Base-by-base conservation (phyloP, 108 stramenopile genomes). In the Nitzschia palea region DNA sequence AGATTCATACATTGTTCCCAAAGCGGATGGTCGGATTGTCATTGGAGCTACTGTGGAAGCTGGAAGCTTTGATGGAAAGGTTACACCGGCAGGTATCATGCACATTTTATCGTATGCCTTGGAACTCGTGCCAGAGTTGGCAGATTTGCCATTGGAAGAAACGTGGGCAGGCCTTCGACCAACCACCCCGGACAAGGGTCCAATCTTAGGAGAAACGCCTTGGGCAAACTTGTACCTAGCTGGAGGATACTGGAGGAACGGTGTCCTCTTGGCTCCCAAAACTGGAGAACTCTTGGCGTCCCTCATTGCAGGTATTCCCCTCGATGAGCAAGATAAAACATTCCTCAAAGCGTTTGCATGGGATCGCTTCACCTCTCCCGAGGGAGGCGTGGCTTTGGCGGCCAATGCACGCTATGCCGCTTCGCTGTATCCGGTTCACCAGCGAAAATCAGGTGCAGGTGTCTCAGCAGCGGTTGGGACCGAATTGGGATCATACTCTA, bases 231-330 rank as follows among this genome's bases (percentile, higher is more conserved):
- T 97, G 12, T 95, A 70, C 48, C 42, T 96, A 48, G 95, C 95
- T 8, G 96, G 96, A 8, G 96, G 96, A 5, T 96, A 97, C 62
- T 97, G 96, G 96, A 76, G 96, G 20, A 97, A 97, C 71, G 96
- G 96, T 17, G 94, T 97, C 3, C 67, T 97, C 31, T 66, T 97
- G 47, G 94, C 95, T 42, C 96, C 96, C 30, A 91, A 93, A 61
- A 92, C 95, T 4, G 89, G 86, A 23, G 80, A 89, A 42, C 62
- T 94, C 27, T 15, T 86, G 0, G 85, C 78, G 0, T 45, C 62
- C 12, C 55, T 79, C 20, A 77, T 86, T 54, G 73, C 82, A 2
- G 73, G 81, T n/a, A 73, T 79, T 48, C 23, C 45, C 18, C 14
- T 89, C 27, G 29, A 70, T 15, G 45, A 65, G 22, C 60, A 75